Evolutionary conservation across 805 yeast genomes (phyloP).

Genomic region (Ogataea pini): DNA sequence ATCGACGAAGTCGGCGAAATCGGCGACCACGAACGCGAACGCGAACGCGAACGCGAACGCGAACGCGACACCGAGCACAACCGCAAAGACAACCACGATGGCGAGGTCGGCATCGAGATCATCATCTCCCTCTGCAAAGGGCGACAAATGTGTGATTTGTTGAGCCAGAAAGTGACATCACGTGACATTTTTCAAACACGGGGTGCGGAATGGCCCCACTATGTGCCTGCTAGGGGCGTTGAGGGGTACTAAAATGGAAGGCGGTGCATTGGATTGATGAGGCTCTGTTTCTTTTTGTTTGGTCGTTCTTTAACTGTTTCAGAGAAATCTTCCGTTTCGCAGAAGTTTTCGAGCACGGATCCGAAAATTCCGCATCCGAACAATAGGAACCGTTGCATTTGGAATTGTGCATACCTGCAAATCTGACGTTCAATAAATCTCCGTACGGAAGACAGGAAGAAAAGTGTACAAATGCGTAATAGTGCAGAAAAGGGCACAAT

Average conservation of each 20-base stretch:
- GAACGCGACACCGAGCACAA: background rate
- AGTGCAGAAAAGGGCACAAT: too few species aligned
- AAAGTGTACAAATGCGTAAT: background rate
- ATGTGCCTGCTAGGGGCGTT: too few species aligned
- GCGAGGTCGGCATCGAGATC: background rate
- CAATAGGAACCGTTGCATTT: slow-evolving; percentile 2
- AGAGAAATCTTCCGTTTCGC: too few species aligned
- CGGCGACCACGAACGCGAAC: background rate
- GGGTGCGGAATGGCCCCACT: too few species aligned
- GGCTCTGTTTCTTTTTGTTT: too few species aligned
- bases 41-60: background rate
- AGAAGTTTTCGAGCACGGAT: too few species aligned
- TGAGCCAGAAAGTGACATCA: background rate
- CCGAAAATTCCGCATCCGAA: background rate
- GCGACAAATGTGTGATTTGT: background rate
- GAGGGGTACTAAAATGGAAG: too few species aligned
- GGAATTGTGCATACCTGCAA: background rate
- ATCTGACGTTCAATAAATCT: background rate
- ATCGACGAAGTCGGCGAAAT: background rate
- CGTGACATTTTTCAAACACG: too few species aligned
- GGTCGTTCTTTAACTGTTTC: too few species aligned
- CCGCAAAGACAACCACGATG: background rate
- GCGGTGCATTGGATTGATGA: too few species aligned
- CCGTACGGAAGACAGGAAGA: background rate
- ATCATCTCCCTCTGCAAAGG: background rate